Base-by-base conservation (phyloP, 352 stramenopile species). In the Phytophthora syringae region DNA sequence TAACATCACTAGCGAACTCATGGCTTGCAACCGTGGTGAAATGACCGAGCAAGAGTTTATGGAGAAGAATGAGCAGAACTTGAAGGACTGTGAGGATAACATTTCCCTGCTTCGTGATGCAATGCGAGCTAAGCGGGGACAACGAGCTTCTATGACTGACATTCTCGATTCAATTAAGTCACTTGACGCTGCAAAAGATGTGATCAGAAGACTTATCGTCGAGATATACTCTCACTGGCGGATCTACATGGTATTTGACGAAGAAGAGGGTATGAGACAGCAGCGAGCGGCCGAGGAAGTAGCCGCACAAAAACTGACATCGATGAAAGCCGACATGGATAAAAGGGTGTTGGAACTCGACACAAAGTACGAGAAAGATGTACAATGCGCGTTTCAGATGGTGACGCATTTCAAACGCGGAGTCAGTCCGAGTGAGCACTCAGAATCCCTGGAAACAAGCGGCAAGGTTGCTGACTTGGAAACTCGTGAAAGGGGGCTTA, bases 31-130 rank as follows among this genome's bases (percentile, higher is more conserved):
- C 24, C 32, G 45, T 43, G 49, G 52, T 18, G 63, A 79, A 27
- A 70, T 80, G 58, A 82, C 70, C 9, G 79, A 90, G 42, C 68
- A 76, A 50, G 64, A 88, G 44, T 89, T 86, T 42, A 67, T 90
- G 21, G 59, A 78, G 16, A 65, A 64, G 13, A 91, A 89, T 30
- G 75, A 88, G 32, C 55, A 86, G 51, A 63, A 80, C 36, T 51
- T 94, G 3, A 79, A 70, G 15, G 48, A 63, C 16, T 92, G 78
- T 42, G 81, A 94, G 53, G 76, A 90, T 20, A 79, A 62, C 34
- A 90, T 93, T 59, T 73, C 70, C 5, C 72, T 88, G 13, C 70
- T 93, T 30, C 74, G 58, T 15, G 74, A 79, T 18, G 72, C 76
- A 13, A 63, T 92, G 12, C 57, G 62, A 13, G 60, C 69, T 20